Percentiles rank a stretch among this genome's conserved stretches.
These are phyloP conservation scores for Solanum phureja DNA, from an alignment of 257 asterid species.

Conservation along the genomic window DNA sequence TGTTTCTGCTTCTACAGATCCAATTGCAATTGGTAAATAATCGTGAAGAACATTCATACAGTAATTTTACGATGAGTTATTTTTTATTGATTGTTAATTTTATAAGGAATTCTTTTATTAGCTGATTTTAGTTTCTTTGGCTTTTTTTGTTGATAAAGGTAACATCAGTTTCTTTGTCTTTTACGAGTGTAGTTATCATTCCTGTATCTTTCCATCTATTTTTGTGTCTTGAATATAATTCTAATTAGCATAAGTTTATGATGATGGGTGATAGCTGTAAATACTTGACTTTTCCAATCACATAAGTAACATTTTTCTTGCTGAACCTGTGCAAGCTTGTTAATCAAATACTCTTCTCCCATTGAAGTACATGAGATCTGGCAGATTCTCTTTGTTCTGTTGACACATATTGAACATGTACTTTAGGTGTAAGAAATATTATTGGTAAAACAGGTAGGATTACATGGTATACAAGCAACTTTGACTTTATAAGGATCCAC, in stretches of 20 bases:
- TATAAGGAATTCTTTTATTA: neutral
- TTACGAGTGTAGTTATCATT: neutral
- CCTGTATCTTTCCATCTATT: neutral
- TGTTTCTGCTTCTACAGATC: conserved; percentile 89
- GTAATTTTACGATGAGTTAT: neutral
- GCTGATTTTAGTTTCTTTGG: neutral
- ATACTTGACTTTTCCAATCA: neutral
- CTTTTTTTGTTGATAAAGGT: neutral
- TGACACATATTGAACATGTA: neutral
- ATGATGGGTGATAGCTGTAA: neutral
- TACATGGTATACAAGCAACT: neutral
- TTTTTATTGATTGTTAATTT: neutral
- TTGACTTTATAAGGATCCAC: neutral
- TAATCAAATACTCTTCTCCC: neutral
- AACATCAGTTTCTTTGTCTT: neutral
- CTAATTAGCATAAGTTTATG: neutral
- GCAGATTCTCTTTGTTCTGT: neutral
- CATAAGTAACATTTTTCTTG: neutral
- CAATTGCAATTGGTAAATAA: conserved; percentile 72
- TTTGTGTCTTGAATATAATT: neutral
- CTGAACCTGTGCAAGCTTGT: neutral
- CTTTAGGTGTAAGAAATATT: neutral
- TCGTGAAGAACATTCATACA: neutral
- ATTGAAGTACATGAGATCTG: neutral
- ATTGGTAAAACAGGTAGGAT: neutral